Evolutionary conservation across 2,329 filamentous ascomycete genomes (phyloP).

Genomic region (Aureobasidium leucospermi): DNA sequence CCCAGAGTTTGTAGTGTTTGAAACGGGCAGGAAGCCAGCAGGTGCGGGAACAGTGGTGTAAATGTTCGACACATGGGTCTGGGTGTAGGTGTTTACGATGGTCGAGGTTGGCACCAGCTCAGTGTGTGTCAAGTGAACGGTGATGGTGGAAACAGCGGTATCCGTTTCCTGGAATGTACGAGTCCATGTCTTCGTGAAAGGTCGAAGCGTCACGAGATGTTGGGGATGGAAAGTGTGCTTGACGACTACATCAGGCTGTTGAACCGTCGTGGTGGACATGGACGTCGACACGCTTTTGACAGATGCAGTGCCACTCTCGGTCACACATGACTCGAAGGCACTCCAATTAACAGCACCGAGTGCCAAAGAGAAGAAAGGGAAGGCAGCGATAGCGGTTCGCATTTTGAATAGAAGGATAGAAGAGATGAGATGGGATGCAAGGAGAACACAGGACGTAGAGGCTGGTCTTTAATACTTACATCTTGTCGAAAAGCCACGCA

Average conservation of each 20-base stretch:
- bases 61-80: background rate
- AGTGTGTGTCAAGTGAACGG: background rate
- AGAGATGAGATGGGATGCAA: background rate
- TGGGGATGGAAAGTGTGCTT: slow-evolving; percentile 9
- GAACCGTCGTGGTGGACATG: background rate
- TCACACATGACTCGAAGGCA: slow-evolving; percentile 9
- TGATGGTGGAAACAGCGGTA: slow-evolving; percentile 4
- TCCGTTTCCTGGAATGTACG: slow-evolving; percentile 1
- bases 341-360: slow-evolving; percentile 9
- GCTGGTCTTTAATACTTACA: background rate
- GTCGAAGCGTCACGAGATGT: background rate
- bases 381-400: background rate
- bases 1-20: background rate
- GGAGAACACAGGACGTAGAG: background rate
- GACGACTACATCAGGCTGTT: slow-evolving; percentile 3
- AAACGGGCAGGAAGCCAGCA: background rate
- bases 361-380: slow-evolving; percentile 8
- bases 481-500: background rate
- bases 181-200: slow-evolving; percentile 7
- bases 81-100: background rate
- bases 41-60: slow-evolving; percentile 6
- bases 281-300: slow-evolving; percentile 3
- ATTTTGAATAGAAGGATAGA: background rate
- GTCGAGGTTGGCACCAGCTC: slow-evolving; percentile 1
- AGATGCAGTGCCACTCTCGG: background rate